phyloP scores from a whole-genome alignment of 2,329 filamentous ascomycete species.

The Parafenestella ontariensis region DNA sequence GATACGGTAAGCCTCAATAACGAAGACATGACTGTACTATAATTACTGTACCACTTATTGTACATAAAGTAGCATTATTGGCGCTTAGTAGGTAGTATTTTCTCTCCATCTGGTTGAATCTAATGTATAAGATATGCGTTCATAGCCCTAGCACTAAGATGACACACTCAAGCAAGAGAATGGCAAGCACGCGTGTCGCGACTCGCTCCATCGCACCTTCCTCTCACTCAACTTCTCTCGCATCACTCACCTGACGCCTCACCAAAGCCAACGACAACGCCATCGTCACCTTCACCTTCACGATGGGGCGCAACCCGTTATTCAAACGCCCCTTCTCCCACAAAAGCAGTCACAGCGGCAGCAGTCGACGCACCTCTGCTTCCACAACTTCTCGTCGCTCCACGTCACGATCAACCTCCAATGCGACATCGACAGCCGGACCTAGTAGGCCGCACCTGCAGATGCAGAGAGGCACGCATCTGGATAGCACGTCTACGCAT shows the following conservation, averaged over 20 bases:
- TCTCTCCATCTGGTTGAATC: slow-evolving; percentile 8
- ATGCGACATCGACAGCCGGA: neutral
- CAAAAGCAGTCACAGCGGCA: slow-evolving; percentile 12
- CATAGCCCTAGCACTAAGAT: too few relatives aligned
- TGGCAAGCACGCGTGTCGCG: slow-evolving; percentile 21
- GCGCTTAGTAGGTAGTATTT: slow-evolving; percentile 15
- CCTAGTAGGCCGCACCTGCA: slow-evolving; percentile 1
- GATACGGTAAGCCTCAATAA: slow-evolving; percentile 14
- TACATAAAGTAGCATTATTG: slow-evolving; percentile 19
- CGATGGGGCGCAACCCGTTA: slow-evolving; percentile 20
- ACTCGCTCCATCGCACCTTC: slow-evolving; percentile 22
- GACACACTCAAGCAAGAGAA: too few relatives aligned
- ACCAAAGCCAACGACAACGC: too few relatives aligned
- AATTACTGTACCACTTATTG: slow-evolving; percentile 10
- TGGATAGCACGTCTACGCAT: slow-evolving; percentile 1
- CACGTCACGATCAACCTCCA: slow-evolving; percentile 16
- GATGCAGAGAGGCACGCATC: neutral
- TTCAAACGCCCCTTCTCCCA: slow-evolving; percentile 14
- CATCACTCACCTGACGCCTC: slow-evolving; percentile 1
- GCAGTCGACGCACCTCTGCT: slow-evolving; percentile 6
- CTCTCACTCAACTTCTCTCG: slow-evolving; percentile 2
- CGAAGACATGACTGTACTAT: slow-evolving; percentile 33
- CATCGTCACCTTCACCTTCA: neutral
- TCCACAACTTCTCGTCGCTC: slow-evolving; percentile 16
- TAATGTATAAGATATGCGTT: slow-evolving; percentile 13